A percentile compares a stretch with the other conserved stretches of the same genome.
phyloP scores from a whole-genome alignment of 176 grass and related monocot species.

The Miscanthus lutarioriparius region DNA sequence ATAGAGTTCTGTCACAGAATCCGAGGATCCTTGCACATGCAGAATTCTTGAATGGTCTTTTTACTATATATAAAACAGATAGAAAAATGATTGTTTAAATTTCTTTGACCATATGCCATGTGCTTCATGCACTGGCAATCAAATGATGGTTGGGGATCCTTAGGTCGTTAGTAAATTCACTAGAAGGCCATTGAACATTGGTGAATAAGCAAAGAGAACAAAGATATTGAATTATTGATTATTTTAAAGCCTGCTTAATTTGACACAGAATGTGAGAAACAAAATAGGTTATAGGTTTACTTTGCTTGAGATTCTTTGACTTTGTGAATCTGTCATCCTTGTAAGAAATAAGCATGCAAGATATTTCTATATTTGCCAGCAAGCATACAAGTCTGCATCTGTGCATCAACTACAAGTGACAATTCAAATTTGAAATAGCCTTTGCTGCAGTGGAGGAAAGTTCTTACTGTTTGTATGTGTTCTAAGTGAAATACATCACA shows the following conservation, averaged over 20 bases:
- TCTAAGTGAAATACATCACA: not conserved
- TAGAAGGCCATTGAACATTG: not conserved
- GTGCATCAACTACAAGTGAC: not conserved
- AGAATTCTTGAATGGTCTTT: not conserved
- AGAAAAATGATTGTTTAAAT: slow-evolving; percentile 7
- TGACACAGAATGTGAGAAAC: not conserved
- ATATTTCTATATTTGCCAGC: not conserved
- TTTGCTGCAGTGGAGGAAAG: not conserved
- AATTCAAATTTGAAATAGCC: not conserved
- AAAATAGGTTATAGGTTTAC: slow-evolving; percentile 3
- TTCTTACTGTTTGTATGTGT: slow-evolving; percentile 1
- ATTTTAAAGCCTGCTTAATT: slow-evolving; percentile 31
- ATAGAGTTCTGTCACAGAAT: not conserved
- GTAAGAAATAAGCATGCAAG: slow-evolving; percentile 2
- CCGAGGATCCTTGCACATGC: slow-evolving; percentile 16
- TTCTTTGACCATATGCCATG: slow-evolving; percentile 15
- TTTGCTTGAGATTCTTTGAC: slow-evolving; percentile 21
- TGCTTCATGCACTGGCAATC: slow-evolving; percentile 21
- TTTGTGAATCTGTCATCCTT: slow-evolving; percentile 16
- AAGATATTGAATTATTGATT: slow-evolving; percentile 20
- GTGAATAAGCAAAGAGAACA: slow-evolving; percentile 22
- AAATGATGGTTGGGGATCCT: slow-evolving; percentile 4
- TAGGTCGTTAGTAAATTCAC: not conserved
- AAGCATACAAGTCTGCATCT: slow-evolving; percentile 8
- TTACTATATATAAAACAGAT: not conserved